phyloP scores from a whole-genome alignment of 805 yeast genomes.

The Yarrowia sp. region DNA sequence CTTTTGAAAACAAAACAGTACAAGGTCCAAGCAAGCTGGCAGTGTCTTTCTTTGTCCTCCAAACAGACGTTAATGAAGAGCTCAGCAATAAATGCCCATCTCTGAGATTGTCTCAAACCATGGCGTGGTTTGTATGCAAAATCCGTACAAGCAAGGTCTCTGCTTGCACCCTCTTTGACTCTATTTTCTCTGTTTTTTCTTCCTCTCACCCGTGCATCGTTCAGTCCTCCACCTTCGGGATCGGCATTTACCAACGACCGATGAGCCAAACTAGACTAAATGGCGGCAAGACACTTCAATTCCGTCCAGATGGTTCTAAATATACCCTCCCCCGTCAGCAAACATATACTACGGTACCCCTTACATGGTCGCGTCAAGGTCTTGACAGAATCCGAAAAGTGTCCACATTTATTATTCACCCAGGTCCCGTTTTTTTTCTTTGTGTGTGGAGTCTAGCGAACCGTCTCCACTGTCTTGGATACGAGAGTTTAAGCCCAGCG shows the following conservation, averaged over 20 bases:
- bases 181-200: background rate
- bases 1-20: background rate
- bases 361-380: too few species aligned
- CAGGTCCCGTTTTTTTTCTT: background rate
- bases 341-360: too few species aligned
- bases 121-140: background rate
- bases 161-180: background rate
- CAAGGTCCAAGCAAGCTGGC: too few species aligned
- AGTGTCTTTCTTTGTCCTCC: too few species aligned
- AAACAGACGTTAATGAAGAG: background rate
- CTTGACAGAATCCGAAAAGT: background rate
- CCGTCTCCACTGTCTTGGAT: conserved; percentile 15
- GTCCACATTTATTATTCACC: background rate
- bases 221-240: conserved; percentile 6
- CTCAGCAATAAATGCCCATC: conserved; percentile 6
- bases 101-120: background rate
- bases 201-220: conserved; percentile 8
- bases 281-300: too few species aligned
- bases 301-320: too few species aligned
- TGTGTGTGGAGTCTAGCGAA: background rate
- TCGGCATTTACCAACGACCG: conserved; percentile 3
- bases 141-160: too few species aligned
- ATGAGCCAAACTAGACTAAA: background rate
- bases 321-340: too few species aligned
- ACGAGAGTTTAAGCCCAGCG: conserved; percentile 15